Conservation (phyloP, 495 filamentous ascomycete species). For the Lophium mytilinum region DNA sequence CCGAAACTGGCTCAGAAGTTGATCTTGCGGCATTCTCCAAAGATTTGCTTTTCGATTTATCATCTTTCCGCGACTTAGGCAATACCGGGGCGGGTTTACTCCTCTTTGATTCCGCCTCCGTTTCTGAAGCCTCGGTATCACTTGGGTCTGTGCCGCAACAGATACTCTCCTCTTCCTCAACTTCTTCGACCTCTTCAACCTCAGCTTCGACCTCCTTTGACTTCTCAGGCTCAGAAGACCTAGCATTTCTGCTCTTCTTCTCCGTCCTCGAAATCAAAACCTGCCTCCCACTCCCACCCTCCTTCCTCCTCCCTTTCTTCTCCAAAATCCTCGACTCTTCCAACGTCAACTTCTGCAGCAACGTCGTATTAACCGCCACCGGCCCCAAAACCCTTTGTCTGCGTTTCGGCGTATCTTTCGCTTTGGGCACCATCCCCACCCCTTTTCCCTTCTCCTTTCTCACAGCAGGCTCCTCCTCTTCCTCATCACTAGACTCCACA, state of each 20-base stretch:
- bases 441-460: background rate
- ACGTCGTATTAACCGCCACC: constrained; percentile 10
- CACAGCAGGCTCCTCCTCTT: background rate
- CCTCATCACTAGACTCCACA: background rate
- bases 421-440: constrained; percentile 6
- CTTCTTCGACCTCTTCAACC: constrained; percentile 7
- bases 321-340: constrained; percentile 16
- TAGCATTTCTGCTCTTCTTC: background rate
- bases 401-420: background rate
- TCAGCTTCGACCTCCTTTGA: constrained; percentile 5
- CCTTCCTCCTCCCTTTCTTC: background rate
- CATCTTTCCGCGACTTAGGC: background rate
- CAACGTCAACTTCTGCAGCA: constrained; percentile 10
- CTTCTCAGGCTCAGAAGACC: background rate
- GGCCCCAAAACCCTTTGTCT: constrained; percentile 14
- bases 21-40: background rate
- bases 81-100: background rate
- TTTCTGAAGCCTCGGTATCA: constrained; percentile 17
- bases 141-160: constrained; percentile 21
- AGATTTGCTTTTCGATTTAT: background rate
- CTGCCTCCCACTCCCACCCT: background rate
- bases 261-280: background rate
- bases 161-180: constrained; percentile 26
- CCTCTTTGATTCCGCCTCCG: constrained; percentile 3
- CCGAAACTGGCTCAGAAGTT: constrained; percentile 9